These are phyloP conservation scores for Paramecium primaurelia DNA, from an alignment of 73 alveolate species.

Conservation along the genomic window DNA sequence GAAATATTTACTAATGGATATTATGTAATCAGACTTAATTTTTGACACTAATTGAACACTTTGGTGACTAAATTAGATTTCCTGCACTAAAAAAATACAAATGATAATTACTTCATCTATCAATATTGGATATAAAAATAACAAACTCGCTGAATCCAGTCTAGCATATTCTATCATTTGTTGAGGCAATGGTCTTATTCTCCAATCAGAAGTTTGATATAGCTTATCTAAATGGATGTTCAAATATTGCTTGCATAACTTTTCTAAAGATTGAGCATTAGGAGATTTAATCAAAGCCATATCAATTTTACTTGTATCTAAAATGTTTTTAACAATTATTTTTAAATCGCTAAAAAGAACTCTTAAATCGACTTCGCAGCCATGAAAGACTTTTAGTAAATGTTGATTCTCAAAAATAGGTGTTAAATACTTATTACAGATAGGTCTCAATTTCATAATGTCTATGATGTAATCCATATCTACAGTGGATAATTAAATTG, in stretches of 20 bases:
- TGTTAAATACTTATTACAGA: not conserved
- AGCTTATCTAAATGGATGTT: conserved; percentile 25
- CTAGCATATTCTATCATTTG: conserved; percentile 54
- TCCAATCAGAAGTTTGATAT: conserved; percentile 55
- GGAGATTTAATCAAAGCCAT: conserved; percentile 21
- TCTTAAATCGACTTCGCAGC: conserved; percentile 43
- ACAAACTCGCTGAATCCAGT: conserved; percentile 17
- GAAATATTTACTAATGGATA: not conserved
- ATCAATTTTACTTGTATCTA: conserved; percentile 44
- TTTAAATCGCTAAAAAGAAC: conserved; percentile 22
- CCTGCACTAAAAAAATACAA: not conserved
- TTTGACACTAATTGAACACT: not conserved
- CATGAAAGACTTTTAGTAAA: conserved; percentile 38
- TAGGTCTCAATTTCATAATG: conserved; percentile 27
- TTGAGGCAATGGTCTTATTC: conserved; percentile 55
- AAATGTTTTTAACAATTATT: not conserved
- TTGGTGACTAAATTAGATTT: not conserved
- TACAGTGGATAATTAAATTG: conserved; percentile 46
- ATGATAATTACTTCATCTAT: not conserved
- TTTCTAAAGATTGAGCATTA: conserved; percentile 38
- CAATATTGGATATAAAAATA: conserved; percentile 30
- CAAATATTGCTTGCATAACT: conserved; percentile 32
- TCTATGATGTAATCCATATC: conserved; percentile 40
- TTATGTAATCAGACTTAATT: not conserved
- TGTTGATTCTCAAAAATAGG: not conserved